Conservation (phyloP, 2,329 filamentous ascomycete species). For the Curvularia eragrostidis region DNA sequence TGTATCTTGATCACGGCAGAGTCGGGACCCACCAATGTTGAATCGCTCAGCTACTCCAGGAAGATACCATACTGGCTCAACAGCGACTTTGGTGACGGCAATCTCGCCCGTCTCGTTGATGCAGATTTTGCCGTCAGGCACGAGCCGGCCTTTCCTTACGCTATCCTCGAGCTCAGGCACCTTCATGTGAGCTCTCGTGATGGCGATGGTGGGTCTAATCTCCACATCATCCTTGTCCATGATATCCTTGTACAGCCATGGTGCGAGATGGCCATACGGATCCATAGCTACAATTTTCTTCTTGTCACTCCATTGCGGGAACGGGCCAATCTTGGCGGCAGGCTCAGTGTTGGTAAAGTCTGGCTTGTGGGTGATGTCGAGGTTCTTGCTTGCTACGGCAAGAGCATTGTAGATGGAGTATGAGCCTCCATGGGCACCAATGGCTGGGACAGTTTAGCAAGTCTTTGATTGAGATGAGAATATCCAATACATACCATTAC, state of each 20-base stretch:
- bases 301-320: constrained; percentile 84
- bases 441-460: constrained; percentile 53
- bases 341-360: constrained; percentile 88
- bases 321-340: constrained; percentile 85
- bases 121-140: constrained; percentile 86
- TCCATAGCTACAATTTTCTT: constrained; percentile 99
- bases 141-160: constrained; percentile 77
- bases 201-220: constrained; percentile 86
- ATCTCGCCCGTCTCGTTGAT: constrained; percentile 86
- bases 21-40: constrained; percentile 70
- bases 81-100: constrained; percentile 93
- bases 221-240: constrained; percentile 82
- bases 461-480: neutral
- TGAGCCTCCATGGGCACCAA: constrained; percentile 81
- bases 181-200: constrained; percentile 94
- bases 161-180: constrained; percentile 93
- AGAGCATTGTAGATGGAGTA: constrained; percentile 97
- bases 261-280: constrained; percentile 85
- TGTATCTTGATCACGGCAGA: neutral
- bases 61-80: constrained; percentile 78
- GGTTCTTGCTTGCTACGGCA: constrained; percentile 88
- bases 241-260: constrained; percentile 80
- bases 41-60: constrained; percentile 82
- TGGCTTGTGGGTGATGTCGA: constrained; percentile 80
- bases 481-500: constrained; percentile 69